Conservation (phyloP, 2,329 filamentous ascomycete genomes). For the Beauveria asiatica region DNA sequence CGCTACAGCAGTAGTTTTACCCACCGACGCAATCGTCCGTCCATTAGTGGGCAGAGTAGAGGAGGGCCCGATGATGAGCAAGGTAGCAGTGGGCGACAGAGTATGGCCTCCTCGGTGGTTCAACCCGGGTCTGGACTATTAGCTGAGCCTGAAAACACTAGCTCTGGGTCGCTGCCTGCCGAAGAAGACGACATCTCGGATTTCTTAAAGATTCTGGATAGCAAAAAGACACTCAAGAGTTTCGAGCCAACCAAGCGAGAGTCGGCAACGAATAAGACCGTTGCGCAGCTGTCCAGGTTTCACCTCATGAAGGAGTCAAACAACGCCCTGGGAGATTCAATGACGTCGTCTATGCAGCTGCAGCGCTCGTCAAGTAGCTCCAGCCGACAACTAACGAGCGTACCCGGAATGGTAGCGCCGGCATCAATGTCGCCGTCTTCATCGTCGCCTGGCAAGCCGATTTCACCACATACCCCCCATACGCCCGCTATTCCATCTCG, state of each 20-base stretch:
- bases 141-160: conserved; percentile 57
- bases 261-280: conserved; percentile 64
- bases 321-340: conserved; percentile 80
- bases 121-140: conserved; percentile 74
- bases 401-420: conserved; percentile 59
- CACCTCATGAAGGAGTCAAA: conserved; percentile 86
- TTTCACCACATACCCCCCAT: conserved; percentile 85
- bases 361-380: conserved; percentile 74
- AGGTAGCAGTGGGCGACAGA: conserved; percentile 71
- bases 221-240: conserved; percentile 75
- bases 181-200: conserved; percentile 93
- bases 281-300: conserved; percentile 74
- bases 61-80: conserved; percentile 59
- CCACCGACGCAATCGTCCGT: conserved; percentile 70
- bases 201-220: conserved; percentile 82
- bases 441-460: conserved; percentile 82
- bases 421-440: conserved; percentile 77
- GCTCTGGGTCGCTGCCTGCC: conserved; percentile 58
- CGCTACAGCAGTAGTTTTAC: conserved; percentile 93
- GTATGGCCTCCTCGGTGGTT: conserved; percentile 58
- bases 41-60: conserved; percentile 64
- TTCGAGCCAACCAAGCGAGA: conserved; percentile 64
- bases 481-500: conserved; percentile 89
- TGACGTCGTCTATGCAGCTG: conserved; percentile 81
- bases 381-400: conserved; percentile 50